A percentile compares a stretch with the other conserved stretches of the same genome.
phyloP scores from a whole-genome alignment of 257 asterid genomes.

The Scutellaria minor region DNA sequence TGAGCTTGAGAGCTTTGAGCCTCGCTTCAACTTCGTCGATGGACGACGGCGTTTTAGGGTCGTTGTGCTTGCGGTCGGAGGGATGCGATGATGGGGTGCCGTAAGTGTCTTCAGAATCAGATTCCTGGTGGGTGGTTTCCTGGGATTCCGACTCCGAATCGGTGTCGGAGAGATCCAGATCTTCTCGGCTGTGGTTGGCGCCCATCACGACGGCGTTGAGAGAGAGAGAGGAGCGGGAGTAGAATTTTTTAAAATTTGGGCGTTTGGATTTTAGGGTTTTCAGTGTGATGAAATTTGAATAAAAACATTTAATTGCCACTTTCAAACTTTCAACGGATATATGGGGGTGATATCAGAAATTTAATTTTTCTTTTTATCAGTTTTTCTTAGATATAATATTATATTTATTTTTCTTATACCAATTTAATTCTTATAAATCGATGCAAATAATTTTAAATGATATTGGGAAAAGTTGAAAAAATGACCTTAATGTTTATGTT shows the following conservation, averaged over 20 bases:
- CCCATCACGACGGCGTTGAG: conserved; percentile 62
- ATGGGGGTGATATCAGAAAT: too few relatives aligned
- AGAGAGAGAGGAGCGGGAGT: conserved; percentile 56
- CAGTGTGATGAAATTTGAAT: background rate
- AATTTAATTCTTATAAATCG: too few relatives aligned
- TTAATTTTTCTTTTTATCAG: too few relatives aligned
- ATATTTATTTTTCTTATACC: background rate
- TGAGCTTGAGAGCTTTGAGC: conserved; percentile 84
- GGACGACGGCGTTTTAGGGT: conserved; percentile 67
- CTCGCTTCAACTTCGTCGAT: conserved; percentile 76
- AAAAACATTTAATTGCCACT: background rate
- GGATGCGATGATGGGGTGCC: conserved; percentile 72
- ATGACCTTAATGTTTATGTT: too few relatives aligned
- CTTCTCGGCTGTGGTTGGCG: conserved; percentile 77
- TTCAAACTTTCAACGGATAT: background rate
- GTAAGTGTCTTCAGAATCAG: conserved; percentile 50
- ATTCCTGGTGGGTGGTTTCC: conserved; percentile 41
- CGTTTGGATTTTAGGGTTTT: conserved; percentile 34
- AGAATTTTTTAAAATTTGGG: conserved; percentile 44
- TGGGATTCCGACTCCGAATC: conserved; percentile 73
- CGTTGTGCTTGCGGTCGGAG: conserved; percentile 38
- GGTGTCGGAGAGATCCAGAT: conserved; percentile 71
- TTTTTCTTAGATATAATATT: background rate
- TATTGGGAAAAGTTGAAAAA: too few relatives aligned
- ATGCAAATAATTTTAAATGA: too few relatives aligned